Evolutionary conservation across 305 asterid species (phyloP).

Genomic region (Andrographis paniculata): DNA sequence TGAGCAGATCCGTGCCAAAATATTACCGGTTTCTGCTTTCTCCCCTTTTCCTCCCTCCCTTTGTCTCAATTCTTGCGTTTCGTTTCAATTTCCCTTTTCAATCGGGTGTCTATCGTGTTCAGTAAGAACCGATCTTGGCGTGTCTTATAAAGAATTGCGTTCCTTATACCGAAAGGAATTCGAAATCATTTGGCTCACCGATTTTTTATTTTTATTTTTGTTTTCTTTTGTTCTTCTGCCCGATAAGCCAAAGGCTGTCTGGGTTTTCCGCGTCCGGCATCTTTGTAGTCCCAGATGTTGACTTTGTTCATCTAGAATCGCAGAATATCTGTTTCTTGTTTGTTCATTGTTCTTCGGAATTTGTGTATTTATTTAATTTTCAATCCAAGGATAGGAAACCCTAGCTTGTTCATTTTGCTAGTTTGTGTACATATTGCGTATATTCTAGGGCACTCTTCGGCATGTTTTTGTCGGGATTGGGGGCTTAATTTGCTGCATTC

Average conservation of each 20-base stretch:
- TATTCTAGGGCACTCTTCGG: conserved; percentile 1
- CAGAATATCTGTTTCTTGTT: not conserved
- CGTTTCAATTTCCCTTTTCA: not conserved
- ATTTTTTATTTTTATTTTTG: conserved; percentile 4
- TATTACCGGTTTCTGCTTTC: not conserved
- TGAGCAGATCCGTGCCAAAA: not conserved
- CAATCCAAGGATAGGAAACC: not conserved
- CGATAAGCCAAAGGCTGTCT: conserved; percentile 9
- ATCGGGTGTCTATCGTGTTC: not conserved
- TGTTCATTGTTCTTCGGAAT: conserved; percentile 5
- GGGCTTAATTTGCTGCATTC: not conserved
- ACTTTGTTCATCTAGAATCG: conserved; percentile 13
- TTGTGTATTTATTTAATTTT: not conserved
- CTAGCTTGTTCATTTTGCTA: conserved; percentile 5
- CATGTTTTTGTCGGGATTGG: not conserved
- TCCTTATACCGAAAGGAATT: too few species aligned
- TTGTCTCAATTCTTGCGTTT: not conserved
- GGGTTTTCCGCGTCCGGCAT: conserved; percentile 16
- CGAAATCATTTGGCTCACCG: not conserved
- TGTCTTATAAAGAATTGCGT: not conserved
- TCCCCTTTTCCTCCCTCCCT: not conserved
- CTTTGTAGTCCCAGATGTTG: conserved; percentile 17
- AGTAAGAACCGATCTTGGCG: not conserved
- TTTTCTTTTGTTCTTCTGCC: too few species aligned
- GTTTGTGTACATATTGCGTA: not conserved